Base-by-base conservation (phyloP, 768 basidiomycete genomes). In the Amanita pallidorosea region DNA sequence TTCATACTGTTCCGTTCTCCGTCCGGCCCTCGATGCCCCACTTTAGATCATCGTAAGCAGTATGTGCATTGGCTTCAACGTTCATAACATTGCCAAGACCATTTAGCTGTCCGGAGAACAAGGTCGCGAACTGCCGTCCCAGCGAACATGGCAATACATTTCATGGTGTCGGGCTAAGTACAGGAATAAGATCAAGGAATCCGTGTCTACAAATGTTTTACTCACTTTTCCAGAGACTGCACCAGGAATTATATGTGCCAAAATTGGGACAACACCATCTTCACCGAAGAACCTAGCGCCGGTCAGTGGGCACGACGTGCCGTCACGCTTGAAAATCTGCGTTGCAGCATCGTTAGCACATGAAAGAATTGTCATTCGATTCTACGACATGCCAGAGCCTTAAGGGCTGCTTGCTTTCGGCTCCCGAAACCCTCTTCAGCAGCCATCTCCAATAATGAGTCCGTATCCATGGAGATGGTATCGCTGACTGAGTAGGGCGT, bases 1-100 rank as follows among this genome's bases (percentile, higher is more conserved):
- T 27, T 51, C 53, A 38, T 43, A 54, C 50, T 31, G 12, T 52
- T 44, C 40, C 49, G 15, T 54, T 45, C 6, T 27, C 27, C 42
- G 22, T 27, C 17, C 33, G 22, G 40, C 51, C 53, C 50, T 52
- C 42, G n/a, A 54, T 54, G 22, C 31, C 53, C 51, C 53, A 52
- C 34, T 35, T 5, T 13, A 54, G 40, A 27, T 50, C 31, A 51
- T 54, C 53, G 18, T 52, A 46, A 20, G 43, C 36, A 45, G 23
- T 51, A 29, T 45, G 42, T 3, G 51, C 50, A 45, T 54, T n/a
- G 17, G 2, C 6, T 27, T 54, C 27, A 20, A 54, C 12, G 42
- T 54, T 31, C 43, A 52, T 54, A 51, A 40, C 15, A 45, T 54
- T 54, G 25, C 41, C 5, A 20, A 54, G 15, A 25, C 35, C 49